Percentiles rank a stretch among this genome's conserved stretches.
These are phyloP conservation scores for Aspergillus aculeatus DNA, from an alignment of 2,329 filamentous ascomycete genomes.

Conservation along the genomic window DNA sequence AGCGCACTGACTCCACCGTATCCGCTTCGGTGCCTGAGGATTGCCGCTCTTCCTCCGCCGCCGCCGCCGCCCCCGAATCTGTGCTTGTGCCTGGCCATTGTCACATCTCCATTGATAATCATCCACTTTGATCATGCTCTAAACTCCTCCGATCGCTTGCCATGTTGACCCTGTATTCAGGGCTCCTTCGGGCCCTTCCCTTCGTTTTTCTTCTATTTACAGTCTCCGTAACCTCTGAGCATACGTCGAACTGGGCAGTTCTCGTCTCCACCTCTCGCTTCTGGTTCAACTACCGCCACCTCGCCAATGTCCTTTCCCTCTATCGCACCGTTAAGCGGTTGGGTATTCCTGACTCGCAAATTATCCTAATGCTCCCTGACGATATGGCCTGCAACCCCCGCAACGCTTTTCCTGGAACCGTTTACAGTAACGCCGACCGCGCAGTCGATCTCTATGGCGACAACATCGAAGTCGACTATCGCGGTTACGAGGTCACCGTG, in stretches of 20 bases:
- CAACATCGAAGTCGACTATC: constrained; percentile 98
- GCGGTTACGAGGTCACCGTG: constrained; percentile 96
- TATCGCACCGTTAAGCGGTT: constrained; percentile 98
- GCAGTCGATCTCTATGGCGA: constrained; percentile 95
- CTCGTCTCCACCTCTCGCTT: constrained; percentile 98
- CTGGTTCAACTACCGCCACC: constrained; percentile 99
- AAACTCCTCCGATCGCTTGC: constrained; percentile 13
- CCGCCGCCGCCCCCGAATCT: background rate
- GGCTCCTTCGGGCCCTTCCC: constrained; percentile 26
- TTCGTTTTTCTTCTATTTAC: constrained; percentile 24
- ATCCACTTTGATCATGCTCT: constrained; percentile 20
- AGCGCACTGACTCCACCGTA: background rate
- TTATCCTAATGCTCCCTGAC: constrained; percentile 99
- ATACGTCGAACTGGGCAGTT: constrained; percentile 99
- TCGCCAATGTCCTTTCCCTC: constrained; percentile 94
- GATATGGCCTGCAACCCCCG: constrained; percentile 99
- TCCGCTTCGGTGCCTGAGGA: background rate
- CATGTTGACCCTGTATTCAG: constrained; percentile 28
- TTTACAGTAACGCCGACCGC: constrained; percentile 97
- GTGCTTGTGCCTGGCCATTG: background rate
- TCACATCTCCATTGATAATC: background rate
- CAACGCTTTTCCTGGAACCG: constrained; percentile 94
- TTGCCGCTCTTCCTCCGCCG: constrained; percentile 1
- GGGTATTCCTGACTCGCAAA: constrained; percentile 96
- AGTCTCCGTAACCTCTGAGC: constrained; percentile 42